Conservation (phyloP, 306 rosid species). For the Arachis stenosperma region DNA sequence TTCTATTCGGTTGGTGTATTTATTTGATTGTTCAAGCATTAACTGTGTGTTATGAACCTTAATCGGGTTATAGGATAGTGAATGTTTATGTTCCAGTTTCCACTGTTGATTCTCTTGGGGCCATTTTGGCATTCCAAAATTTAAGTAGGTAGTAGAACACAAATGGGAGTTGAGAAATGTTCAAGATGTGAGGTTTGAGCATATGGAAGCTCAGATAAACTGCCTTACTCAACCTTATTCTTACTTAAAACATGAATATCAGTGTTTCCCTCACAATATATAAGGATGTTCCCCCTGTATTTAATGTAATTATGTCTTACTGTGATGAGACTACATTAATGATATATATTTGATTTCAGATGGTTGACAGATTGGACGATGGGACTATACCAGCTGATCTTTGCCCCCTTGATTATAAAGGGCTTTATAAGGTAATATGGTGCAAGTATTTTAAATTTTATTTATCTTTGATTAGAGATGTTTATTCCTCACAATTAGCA, state of each 20-base stretch:
- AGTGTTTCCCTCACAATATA: constrained; percentile 14
- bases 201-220: constrained; percentile 9
- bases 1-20: constrained; percentile 12
- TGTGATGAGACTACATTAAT: constrained; percentile 33
- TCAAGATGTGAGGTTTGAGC: constrained; percentile 30
- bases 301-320: constrained; percentile 13
- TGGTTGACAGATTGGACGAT: constrained; percentile 96
- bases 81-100: constrained; percentile 16
- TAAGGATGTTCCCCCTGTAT: not conserved
- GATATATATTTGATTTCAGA: constrained; percentile 58
- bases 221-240: constrained; percentile 5
- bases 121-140: constrained; percentile 25
- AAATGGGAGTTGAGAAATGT: constrained; percentile 19
- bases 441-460: constrained; percentile 12
- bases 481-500: constrained; percentile 46
- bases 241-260: constrained; percentile 11
- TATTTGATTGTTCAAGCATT: constrained; percentile 25
- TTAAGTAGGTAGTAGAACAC: constrained; percentile 28
- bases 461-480: constrained; percentile 22
- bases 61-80: constrained; percentile 22
- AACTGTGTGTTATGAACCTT: constrained; percentile 15
- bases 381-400: constrained; percentile 72
- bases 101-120: constrained; percentile 24
- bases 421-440: constrained; percentile 81
- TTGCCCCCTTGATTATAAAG: constrained; percentile 85